Percentiles rank a stretch among this genome's conserved stretches.
These are phyloP conservation scores for Pecoramyces ruminantium DNA, from an alignment of 192 early-diverging fungal species.

Conservation along the genomic window DNA sequence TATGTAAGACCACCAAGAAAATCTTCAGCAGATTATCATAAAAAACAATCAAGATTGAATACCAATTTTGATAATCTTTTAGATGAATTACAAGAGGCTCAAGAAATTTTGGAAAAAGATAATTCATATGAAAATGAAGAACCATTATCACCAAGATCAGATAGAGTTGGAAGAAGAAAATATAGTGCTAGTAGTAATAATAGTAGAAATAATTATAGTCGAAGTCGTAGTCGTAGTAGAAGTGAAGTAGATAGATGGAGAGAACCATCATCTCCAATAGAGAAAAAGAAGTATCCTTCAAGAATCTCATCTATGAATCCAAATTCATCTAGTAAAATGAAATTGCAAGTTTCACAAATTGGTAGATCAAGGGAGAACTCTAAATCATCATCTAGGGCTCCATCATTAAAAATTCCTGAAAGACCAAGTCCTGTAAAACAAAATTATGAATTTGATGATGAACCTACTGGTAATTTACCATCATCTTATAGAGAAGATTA, in stretches of 20 bases:
- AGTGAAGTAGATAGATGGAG: not conserved
- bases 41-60: not conserved
- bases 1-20: not conserved
- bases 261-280: not conserved
- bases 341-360: not conserved
- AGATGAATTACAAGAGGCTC: not conserved
- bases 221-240: not conserved
- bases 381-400: not conserved
- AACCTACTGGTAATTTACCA: not conserved
- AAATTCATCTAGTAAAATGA: not conserved
- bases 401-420: not conserved
- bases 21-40: not conserved
- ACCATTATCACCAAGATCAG: not conserved
- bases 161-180: not conserved
- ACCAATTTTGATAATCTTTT: not conserved
- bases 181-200: not conserved
- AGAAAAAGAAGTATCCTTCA: not conserved
- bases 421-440: not conserved
- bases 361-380: not conserved
- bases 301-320: not conserved
- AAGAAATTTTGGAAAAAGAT: not conserved
- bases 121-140: not conserved
- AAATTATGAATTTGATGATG: not conserved
- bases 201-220: not conserved
- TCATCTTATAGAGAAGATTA: not conserved